Conservation (phyloP, 805 yeast species). For the Lachancea lanzarotensis region DNA sequence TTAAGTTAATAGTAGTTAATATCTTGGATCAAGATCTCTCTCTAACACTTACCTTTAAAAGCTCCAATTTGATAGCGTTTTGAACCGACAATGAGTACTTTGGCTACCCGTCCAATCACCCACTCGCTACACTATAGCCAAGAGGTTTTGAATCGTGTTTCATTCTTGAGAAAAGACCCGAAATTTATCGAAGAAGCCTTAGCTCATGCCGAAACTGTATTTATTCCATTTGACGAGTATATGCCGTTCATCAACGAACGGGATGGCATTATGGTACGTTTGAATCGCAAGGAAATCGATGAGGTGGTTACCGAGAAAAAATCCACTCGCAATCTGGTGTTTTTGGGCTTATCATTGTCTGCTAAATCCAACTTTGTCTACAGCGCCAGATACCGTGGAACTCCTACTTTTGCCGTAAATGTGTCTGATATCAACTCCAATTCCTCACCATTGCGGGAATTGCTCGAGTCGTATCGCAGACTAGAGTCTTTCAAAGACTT, state of each 20-base stretch:
- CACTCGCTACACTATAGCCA: slow-evolving; percentile 9
- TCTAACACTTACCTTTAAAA: neutral
- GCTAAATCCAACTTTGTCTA: slow-evolving; percentile 28
- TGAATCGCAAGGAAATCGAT: slow-evolving; percentile 5
- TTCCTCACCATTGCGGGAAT: neutral
- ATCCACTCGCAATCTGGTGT: slow-evolving; percentile 16
- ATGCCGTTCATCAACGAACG: slow-evolving; percentile 7
- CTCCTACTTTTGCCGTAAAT: slow-evolving; percentile 61
- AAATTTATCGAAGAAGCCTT: slow-evolving; percentile 42
- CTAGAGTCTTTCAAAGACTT: slow-evolving; percentile 7
- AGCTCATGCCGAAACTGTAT: slow-evolving; percentile 37
- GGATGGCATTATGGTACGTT: slow-evolving; percentile 8
- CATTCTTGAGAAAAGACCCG: slow-evolving; percentile 47
- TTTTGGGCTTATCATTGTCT: slow-evolving; percentile 19
- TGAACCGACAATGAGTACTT: slow-evolving; percentile 1
- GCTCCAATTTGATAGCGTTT: neutral
- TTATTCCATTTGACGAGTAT: slow-evolving; percentile 32
- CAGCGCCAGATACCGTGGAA: slow-evolving; percentile 45
- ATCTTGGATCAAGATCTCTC: neutral
- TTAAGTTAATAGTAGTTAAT: neutral
- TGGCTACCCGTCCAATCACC: slow-evolving; percentile 6
- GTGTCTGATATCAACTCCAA: slow-evolving; percentile 19
- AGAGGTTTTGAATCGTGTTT: slow-evolving; percentile 42
- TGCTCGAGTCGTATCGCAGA: slow-evolving; percentile 5
- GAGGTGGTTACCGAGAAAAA: slow-evolving; percentile 6